These are phyloP conservation scores for Geotrichum restrictum DNA, from an alignment of 1,139 yeast genomes.

Conservation along the genomic window DNA sequence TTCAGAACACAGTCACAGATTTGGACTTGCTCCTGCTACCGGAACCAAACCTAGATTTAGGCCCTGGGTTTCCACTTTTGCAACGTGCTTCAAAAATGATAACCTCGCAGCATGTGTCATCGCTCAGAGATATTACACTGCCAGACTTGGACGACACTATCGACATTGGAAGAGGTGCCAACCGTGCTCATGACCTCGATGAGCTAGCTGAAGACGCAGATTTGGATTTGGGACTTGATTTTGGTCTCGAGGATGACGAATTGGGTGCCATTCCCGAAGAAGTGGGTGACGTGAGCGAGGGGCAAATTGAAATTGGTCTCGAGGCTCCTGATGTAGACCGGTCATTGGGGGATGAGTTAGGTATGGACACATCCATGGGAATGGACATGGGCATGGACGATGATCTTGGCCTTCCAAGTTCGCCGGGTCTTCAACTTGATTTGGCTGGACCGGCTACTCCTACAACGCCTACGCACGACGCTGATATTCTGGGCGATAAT, in stretches of 20 bases:
- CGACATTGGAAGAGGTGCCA: constrained; percentile 53
- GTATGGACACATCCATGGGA: constrained; percentile 11
- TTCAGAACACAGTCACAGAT: constrained; percentile 76
- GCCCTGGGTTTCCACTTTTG: constrained; percentile 19
- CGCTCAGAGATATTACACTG: constrained; percentile 28
- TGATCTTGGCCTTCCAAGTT: constrained; percentile 19
- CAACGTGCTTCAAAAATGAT: constrained; percentile 6
- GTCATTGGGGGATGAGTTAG: constrained; percentile 19
- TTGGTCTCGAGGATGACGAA: constrained; percentile 18
- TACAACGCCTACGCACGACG: constrained; percentile 19
- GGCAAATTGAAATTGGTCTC: constrained; percentile 12
- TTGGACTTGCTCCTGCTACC: constrained; percentile 54
- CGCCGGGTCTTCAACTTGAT: constrained; percentile 15
- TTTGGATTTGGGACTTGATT: constrained; percentile 20
- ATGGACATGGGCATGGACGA: constrained; percentile 18
- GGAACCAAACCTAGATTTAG: constrained; percentile 23
- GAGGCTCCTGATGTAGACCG: constrained; percentile 14
- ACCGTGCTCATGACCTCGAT: constrained; percentile 23
- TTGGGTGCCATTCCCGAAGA: constrained; percentile 8
- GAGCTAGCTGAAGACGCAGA: constrained; percentile 22
- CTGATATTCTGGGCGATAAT: constrained; percentile 20
- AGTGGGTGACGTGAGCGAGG: constrained; percentile 10
- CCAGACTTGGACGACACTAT: constrained; percentile 33
- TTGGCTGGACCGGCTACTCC: constrained; percentile 15
- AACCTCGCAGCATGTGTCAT: constrained; percentile 19